phyloP scores from a whole-genome alignment of 1,284 basidiomycete genomes.

The Boletellus sp. region DNA sequence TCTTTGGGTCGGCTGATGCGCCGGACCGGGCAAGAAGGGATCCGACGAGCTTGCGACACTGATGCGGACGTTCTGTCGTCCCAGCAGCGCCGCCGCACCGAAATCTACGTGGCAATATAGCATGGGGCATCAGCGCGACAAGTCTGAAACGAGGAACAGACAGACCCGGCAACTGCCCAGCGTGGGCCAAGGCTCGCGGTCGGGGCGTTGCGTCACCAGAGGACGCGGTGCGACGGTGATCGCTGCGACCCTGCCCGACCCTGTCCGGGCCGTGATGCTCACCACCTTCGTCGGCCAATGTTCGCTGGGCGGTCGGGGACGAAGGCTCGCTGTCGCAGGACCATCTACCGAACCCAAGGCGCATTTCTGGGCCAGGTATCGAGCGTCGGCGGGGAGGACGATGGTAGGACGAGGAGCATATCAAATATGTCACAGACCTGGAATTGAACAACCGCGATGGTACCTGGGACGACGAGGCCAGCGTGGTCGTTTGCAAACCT shows the following conservation, averaged over 20 bases:
- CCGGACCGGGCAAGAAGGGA: slow-evolving; percentile 11
- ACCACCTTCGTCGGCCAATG: slow-evolving; percentile 7
- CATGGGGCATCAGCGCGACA: slow-evolving; percentile 10
- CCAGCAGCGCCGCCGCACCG: slow-evolving; percentile 2
- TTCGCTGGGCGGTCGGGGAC: slow-evolving; percentile 10
- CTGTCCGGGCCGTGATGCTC: not conserved
- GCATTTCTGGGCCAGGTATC: slow-evolving; percentile 17
- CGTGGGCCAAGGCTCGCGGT: slow-evolving; percentile 14
- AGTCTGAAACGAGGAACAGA: not conserved
- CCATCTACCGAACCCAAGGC: slow-evolving; percentile 21
- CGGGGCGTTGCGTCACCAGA: slow-evolving; percentile 25
- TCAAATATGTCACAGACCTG: slow-evolving; percentile 20
- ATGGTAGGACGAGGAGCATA: slow-evolving; percentile 1
- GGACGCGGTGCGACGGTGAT: slow-evolving; percentile 31
- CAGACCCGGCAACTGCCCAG: slow-evolving; percentile 18
- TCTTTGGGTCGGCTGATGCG: slow-evolving; percentile 13
- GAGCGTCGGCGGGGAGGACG: not conserved
- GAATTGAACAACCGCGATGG: slow-evolving; percentile 9
- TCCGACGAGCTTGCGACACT: slow-evolving; percentile 8
- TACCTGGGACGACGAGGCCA: not conserved
- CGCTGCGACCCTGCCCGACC: slow-evolving; percentile 11
- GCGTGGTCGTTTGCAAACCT: not conserved
- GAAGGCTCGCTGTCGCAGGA: slow-evolving; percentile 23
- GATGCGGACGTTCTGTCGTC: slow-evolving; percentile 10
- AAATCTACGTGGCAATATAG: slow-evolving; percentile 7